Evolutionary conservation across 2,329 filamentous ascomycete genomes (phyloP).

Genomic region (Fusarium globosum): DNA sequence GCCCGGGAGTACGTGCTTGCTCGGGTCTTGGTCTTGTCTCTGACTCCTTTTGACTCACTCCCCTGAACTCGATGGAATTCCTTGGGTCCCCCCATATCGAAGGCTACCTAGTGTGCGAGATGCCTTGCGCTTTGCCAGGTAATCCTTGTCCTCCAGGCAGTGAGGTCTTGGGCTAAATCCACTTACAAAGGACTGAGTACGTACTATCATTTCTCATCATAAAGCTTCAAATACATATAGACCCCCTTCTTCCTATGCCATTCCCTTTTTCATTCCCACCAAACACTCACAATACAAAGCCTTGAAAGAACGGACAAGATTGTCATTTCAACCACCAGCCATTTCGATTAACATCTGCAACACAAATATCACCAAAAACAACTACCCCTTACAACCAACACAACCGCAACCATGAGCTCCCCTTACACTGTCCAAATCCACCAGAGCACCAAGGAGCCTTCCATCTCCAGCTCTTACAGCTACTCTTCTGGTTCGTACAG

Average conservation of each 20-base stretch:
- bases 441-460: conserved; percentile 47
- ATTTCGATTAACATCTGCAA: conserved; percentile 12
- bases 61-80: conserved; percentile 24
- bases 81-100: conserved; percentile 20
- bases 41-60: conserved; percentile 36
- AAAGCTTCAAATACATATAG: conserved; percentile 41
- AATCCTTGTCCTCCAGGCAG: conserved; percentile 39
- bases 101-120: conserved; percentile 33
- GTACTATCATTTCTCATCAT: conserved; percentile 34
- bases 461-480: conserved; percentile 44
- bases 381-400: conserved; percentile 11
- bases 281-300: conserved; percentile 32
- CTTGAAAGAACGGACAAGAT: conserved; percentile 4
- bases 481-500: conserved; percentile 45
- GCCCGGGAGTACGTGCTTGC: conserved; percentile 32
- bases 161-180: conserved; percentile 31
- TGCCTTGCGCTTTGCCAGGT: conserved; percentile 36
- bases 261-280: conserved; percentile 17
- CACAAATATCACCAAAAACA: conserved; percentile 15
- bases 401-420: conserved; percentile 42
- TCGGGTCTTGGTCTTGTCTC: conserved; percentile 30
- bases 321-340: neutral
- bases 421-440: conserved; percentile 49
- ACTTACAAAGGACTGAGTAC: conserved; percentile 39
- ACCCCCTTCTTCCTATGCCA: conserved; percentile 28